These are phyloP conservation scores for Epichloe gansuensis DNA, from an alignment of 2,329 filamentous ascomycete species.

Conservation along the genomic window DNA sequence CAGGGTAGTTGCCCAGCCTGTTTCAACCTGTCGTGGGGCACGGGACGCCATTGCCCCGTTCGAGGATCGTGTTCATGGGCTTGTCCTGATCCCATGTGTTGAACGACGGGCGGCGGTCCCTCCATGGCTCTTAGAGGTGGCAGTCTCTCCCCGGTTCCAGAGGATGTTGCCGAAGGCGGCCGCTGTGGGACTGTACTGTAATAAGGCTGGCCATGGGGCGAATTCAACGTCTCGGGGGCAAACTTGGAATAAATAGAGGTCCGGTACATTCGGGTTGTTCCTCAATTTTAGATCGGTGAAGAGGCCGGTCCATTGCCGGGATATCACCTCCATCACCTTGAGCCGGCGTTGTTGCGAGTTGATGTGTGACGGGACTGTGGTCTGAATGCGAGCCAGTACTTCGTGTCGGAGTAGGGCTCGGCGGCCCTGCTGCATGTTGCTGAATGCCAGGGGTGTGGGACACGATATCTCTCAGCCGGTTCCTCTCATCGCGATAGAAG, in stretches of 20 bases:
- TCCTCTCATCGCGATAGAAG: conserved; percentile 61
- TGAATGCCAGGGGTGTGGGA: conserved; percentile 44
- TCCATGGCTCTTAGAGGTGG: conserved; percentile 38
- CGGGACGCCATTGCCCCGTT: conserved; percentile 24
- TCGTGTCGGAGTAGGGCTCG: conserved; percentile 33
- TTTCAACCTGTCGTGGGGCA: conserved; percentile 21
- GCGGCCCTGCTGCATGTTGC: conserved; percentile 38
- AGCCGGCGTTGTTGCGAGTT: conserved; percentile 16
- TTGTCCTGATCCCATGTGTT: conserved; percentile 14
- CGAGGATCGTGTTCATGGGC: conserved; percentile 23
- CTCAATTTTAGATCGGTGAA: conserved; percentile 36
- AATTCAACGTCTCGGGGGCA: conserved; percentile 27
- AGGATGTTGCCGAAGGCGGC: conserved; percentile 25
- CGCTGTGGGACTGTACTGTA: conserved; percentile 25
- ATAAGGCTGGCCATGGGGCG: conserved; percentile 28
- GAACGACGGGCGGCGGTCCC: conserved; percentile 12
- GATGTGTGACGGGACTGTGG: conserved; percentile 22
- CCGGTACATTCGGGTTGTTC: conserved; percentile 31
- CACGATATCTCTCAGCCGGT: conserved; percentile 57
- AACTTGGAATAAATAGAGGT: conserved; percentile 25
- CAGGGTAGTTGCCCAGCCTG: conserved; percentile 24
- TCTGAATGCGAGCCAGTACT: conserved; percentile 25
- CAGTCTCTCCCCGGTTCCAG: conserved; percentile 29
- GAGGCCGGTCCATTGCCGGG: conserved; percentile 32
- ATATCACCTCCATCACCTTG: conserved; percentile 29